Base-by-base conservation (phyloP, 257 asterid species). In the Parsonsia alboflavescens region DNA sequence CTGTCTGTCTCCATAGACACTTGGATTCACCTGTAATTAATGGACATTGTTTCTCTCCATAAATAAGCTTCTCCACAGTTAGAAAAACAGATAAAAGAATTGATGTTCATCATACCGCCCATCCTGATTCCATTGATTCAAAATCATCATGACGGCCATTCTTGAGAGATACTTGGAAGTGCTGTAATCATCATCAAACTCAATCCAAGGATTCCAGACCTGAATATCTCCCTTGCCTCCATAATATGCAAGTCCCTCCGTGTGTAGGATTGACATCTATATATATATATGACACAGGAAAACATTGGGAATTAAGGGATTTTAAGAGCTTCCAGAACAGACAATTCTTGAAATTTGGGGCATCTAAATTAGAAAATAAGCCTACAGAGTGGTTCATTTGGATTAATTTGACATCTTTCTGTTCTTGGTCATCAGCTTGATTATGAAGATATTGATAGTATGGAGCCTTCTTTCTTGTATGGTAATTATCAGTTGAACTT, bases 211-310 rank as follows among this genome's bases (percentile, higher is more conserved):
- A 59, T 81, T 85, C 74, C 83, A 88, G 2, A 90, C 91, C 54
- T 54, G 78, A 21, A 87, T 87, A 72, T 84, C 95, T 78, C 88
- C 91, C 72, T 92, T 90, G 26, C 81, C 95, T 39, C 97, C 96
- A 30, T 80, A 21, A 75, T 90, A 90, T 8, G 91, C 86, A 50
- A 7, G 82, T 24, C 95, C 96, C 26, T 79, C 84, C 2, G 95
- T 67, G 44, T 75, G 89, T 76, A 92, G 24, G 36, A 92, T 74
- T 15, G 87, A 85, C 77, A 87, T 3, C 96, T 91, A 61, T 36
- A 46, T 33, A 61, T 36, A 46, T 33, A 33, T 33, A 33, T 33
- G 39, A 33, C 39, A 33, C 2, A 33, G 39, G 39, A 33, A 33
- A 33, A 33, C 39, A 33, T 33, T 3, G 3, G 39, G 39, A 33